phyloP scores from a whole-genome alignment of 495 filamentous ascomycete genomes.

The Evernia prunastri region DNA sequence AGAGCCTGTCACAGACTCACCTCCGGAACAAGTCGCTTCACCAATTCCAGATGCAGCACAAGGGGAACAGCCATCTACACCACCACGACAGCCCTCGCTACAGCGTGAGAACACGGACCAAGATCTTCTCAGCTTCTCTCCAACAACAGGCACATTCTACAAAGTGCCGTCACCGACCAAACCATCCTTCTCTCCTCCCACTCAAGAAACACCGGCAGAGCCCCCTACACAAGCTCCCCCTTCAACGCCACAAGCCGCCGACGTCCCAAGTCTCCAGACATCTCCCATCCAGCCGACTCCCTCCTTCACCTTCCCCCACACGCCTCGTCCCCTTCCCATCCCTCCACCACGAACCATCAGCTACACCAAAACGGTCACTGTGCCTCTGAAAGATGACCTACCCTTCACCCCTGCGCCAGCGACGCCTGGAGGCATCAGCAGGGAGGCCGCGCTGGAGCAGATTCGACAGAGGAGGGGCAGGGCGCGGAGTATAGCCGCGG shows the following conservation, averaged over 20 bases:
- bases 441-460: constrained; percentile 47
- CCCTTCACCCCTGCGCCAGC: constrained; percentile 23
- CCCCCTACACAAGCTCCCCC: constrained; percentile 27
- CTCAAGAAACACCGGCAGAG: constrained; percentile 8
- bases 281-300: constrained; percentile 7
- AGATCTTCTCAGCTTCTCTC: constrained; percentile 39
- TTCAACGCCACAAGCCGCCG: constrained; percentile 20
- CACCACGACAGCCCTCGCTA: constrained; percentile 28
- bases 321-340: constrained; percentile 23
- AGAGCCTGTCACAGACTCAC: not conserved
- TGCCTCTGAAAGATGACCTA: constrained; percentile 15
- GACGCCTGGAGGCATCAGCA: constrained; percentile 40
- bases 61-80: constrained; percentile 29
- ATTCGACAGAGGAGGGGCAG: constrained; percentile 44
- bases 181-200: constrained; percentile 8
- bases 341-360: constrained; percentile 14
- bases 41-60: constrained; percentile 6
- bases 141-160: constrained; percentile 45
- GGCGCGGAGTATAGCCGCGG: constrained; percentile 40
- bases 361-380: constrained; percentile 31
- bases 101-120: constrained; percentile 31
- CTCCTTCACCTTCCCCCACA: constrained; percentile 23
- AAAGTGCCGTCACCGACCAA: constrained; percentile 38
- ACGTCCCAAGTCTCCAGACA: constrained; percentile 17
- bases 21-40: not conserved